Evolutionary conservation across 768 basidiomycete species (phyloP).

Genomic region (Rhizopogon roseolus): DNA sequence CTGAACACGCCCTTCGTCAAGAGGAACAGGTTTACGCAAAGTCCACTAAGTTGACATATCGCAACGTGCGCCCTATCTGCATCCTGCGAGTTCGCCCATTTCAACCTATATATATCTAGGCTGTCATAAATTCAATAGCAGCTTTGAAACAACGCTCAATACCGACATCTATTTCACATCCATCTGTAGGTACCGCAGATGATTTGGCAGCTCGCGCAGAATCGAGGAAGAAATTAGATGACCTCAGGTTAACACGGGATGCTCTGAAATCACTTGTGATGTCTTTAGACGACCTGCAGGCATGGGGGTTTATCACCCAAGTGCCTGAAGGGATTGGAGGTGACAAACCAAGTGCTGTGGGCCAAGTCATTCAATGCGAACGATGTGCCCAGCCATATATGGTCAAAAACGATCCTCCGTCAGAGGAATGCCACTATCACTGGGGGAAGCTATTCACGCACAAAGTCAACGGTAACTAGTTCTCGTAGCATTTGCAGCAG

Average conservation of each 20-base stretch:
- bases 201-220: constrained; percentile 55
- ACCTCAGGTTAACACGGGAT: constrained; percentile 47
- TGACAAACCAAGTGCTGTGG: constrained; percentile 52
- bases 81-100: neutral
- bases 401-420: constrained; percentile 55
- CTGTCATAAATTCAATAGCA: constrained; percentile 47
- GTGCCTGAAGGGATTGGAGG: constrained; percentile 69
- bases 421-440: constrained; percentile 71
- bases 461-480: constrained; percentile 53
- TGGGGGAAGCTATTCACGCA: constrained; percentile 71
- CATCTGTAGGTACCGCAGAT: constrained; percentile 74
- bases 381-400: constrained; percentile 69
- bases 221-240: constrained; percentile 46
- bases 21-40: constrained; percentile 76
- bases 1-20: constrained; percentile 77
- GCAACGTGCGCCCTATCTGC: constrained; percentile 51
- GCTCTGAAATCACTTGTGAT: constrained; percentile 58
- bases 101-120: constrained; percentile 28
- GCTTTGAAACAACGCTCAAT: constrained; percentile 45
- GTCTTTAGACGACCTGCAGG: constrained; percentile 47
- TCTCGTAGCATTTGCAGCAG: neutral
- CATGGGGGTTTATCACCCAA: constrained; percentile 68
- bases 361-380: constrained; percentile 68
- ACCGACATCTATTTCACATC: constrained; percentile 56
- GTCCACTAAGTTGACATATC: constrained; percentile 76